Evolutionary conservation across 306 rosid species (phyloP).

Genomic region (Medicago ruthenica): DNA sequence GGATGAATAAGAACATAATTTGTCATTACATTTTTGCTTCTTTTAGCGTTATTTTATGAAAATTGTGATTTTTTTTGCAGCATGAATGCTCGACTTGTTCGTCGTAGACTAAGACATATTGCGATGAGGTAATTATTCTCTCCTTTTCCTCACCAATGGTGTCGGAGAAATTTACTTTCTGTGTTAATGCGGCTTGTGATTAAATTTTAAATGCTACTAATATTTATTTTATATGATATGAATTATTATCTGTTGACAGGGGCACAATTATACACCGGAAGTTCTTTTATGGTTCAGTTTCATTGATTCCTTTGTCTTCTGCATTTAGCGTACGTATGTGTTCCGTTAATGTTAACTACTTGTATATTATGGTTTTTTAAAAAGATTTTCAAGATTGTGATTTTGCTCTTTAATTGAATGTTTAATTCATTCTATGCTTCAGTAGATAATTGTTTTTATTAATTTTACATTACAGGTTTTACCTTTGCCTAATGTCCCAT

Average conservation of each 20-base stretch:
- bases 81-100: slow-evolving; percentile 82
- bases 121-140: slow-evolving; percentile 67
- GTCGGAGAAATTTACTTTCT: neutral
- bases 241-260: slow-evolving; percentile 56
- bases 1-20: neutral
- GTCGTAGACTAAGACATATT: slow-evolving; percentile 81
- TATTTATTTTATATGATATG: slow-evolving; percentile 31
- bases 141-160: neutral
- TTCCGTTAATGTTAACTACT: slow-evolving; percentile 30
- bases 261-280: slow-evolving; percentile 79
- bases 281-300: slow-evolving; percentile 74
- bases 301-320: slow-evolving; percentile 77
- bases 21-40: slow-evolving; percentile 17
- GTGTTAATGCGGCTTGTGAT: slow-evolving; percentile 27
- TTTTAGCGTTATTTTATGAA: slow-evolving; percentile 10
- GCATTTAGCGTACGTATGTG: slow-evolving; percentile 76
- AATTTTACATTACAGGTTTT: slow-evolving; percentile 66
- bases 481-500: slow-evolving; percentile 89
- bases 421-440: slow-evolving; percentile 16
- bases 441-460: slow-evolving; percentile 25
- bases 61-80: slow-evolving; percentile 55
- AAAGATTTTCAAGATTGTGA: neutral
- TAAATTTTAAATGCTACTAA: slow-evolving; percentile 33
- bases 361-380: neutral
- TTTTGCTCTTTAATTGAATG: slow-evolving; percentile 25